Conservation (phyloP, 306 rosid genomes). For the Cyamopsis tetragonoloba region DNA sequence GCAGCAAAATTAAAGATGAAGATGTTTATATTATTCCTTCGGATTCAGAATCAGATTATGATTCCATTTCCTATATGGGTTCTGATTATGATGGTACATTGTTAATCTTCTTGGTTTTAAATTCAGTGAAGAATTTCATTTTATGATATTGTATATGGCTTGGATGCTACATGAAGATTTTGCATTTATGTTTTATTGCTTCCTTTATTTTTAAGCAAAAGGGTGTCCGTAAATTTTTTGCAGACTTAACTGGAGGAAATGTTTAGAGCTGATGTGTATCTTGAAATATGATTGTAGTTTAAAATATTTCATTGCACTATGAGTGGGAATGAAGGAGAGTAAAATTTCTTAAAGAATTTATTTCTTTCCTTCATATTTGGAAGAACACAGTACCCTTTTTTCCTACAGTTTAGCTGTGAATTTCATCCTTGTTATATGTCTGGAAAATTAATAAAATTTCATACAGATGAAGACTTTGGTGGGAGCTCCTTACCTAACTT, state of each 20-base stretch:
- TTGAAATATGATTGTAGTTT: background rate
- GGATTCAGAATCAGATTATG: background rate
- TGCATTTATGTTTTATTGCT: background rate
- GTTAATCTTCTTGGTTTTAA: background rate
- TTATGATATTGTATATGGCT: background rate
- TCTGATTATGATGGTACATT: slow-evolving; percentile 21
- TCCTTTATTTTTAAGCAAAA: background rate
- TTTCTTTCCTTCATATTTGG: background rate
- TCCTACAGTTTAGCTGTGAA: background rate
- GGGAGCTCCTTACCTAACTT: slow-evolving; percentile 7
- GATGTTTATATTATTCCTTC: background rate
- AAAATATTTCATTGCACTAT: background rate
- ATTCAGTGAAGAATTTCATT: background rate
- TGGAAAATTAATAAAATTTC: background rate
- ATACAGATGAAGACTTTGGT: slow-evolving; percentile 24
- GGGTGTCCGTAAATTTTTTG: background rate
- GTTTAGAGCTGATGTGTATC: background rate
- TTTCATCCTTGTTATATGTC: background rate
- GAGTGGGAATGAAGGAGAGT: background rate
- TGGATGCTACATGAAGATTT: background rate
- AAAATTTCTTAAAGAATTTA: background rate
- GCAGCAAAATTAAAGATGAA: slow-evolving; percentile 9
- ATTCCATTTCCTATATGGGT: slow-evolving; percentile 7
- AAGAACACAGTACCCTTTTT: background rate
- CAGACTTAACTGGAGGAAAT: background rate